phyloP scores from a whole-genome alignment of 2,329 filamentous ascomycete species.

The Geosmithia morbida region DNA sequence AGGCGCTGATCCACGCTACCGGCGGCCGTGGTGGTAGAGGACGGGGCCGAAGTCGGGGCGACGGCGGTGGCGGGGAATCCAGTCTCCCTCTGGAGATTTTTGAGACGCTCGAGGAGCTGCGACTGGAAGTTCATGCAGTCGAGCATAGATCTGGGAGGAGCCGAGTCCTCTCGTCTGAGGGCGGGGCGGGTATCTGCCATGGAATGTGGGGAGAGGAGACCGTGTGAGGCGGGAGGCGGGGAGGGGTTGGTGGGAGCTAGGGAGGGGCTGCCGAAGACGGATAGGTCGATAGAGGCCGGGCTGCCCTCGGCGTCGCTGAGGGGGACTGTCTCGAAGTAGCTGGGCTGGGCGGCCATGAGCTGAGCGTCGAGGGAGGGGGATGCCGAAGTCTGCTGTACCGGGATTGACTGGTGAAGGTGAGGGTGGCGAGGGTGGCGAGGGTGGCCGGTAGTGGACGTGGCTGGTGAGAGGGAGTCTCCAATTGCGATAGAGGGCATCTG shows the following conservation, averaged over 20 bases:
- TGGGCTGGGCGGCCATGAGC: not conserved
- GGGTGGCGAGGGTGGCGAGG: conserved; percentile 3
- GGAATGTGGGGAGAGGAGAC: conserved; percentile 2
- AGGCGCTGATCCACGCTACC: conserved; percentile 7
- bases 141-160: conserved; percentile 9
- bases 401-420: not conserved
- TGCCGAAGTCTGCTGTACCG: not conserved
- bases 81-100: conserved; percentile 6
- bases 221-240: not conserved
- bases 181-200: not conserved
- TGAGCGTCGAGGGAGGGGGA: conserved; percentile 2
- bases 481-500: not conserved
- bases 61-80: not conserved
- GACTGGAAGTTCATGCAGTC: conserved; percentile 12
- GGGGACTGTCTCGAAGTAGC: not conserved
- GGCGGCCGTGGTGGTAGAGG: conserved; percentile 2
- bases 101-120: conserved; percentile 9
- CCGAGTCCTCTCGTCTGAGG: not conserved
- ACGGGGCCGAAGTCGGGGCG: not conserved
- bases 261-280: conserved; percentile 3
- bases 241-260: not conserved
- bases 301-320: not conserved
- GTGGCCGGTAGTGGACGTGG: conserved; percentile 8
- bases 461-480: not conserved
- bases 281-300: not conserved